Base-by-base conservation (phyloP, 768 basidiomycete genomes). In the Auricularia auricula-judae region DNA sequence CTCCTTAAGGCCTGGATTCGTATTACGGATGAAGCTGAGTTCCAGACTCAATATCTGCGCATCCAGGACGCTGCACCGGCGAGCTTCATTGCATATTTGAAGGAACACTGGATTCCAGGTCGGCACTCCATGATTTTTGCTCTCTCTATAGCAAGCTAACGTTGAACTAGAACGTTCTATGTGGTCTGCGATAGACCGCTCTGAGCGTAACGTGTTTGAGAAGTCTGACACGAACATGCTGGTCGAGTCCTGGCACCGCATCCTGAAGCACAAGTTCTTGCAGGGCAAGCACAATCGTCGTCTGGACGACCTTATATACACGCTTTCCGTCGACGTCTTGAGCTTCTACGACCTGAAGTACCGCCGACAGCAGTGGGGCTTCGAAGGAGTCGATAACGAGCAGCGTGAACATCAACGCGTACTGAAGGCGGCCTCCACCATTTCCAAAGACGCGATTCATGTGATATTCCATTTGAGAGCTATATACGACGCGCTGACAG, bases 221-320 rank as follows among this genome's bases (percentile, higher is more conserved):
- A 14, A 35, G 10, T 63, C 63, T 51, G 70, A 74, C 34, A 74
- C 72, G 0, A 74, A 74, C 39, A 74, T 74, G 73, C 67, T 73
- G 5, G 65, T 73, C 36, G 71, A 74, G 64, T 70, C 65, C 5
- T 72, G 72, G 72, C 71, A 72, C 61, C 71, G 71, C 53, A 56
- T 74, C 8, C 65, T 73, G 3, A 74, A 74, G 43, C 63, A 65
- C 4, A 72, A 70, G 21, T 73, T 75, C 44, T 62, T 74, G 43
- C 58, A 70, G 11, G 71, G 72, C 1, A 65, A 66, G 36, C 67
- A 66, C 1, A 74, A 74, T 56, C 65, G 69, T 1, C 68, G 65
- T 2, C 23, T 72, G 3, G 72, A 73, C 56, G 69, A 70, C n/a
- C 65, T 74, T 3, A 59, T 74, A 3, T 61, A 66, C 56, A 63